Evolutionary conservation across 208 protist species (phyloP).

Genomic region (Phytomonas sp.): DNA sequence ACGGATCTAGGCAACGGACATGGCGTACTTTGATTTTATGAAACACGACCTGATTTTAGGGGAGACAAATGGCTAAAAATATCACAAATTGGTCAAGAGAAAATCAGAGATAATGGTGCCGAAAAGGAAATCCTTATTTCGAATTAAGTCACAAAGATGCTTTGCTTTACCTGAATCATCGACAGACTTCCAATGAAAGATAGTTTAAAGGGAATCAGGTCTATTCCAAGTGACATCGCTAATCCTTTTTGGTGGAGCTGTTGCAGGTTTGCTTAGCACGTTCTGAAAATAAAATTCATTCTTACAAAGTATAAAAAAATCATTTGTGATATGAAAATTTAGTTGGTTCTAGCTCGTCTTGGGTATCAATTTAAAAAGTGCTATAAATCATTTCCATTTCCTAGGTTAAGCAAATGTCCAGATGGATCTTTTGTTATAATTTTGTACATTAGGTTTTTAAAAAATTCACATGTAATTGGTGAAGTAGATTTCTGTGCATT

Average conservation of each 20-base stretch:
- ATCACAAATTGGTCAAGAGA: not conserved
- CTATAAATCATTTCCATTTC: no score
- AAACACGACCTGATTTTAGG: not conserved
- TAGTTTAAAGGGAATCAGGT: conserved; percentile 31
- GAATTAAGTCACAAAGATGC: not conserved
- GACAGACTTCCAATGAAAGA: not conserved
- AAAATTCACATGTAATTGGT: no score
- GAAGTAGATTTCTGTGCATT: no score
- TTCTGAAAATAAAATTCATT: conserved; percentile 30
- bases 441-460: no score
- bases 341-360: no score
- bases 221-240: conserved; percentile 23
- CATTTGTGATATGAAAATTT: no score
- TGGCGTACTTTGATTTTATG: not conserved
- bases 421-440: no score
- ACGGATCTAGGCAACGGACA: no score
- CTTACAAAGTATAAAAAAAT: no score
- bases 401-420: no score
- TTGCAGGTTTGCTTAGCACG: conserved; percentile 31
- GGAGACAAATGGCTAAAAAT: not conserved
- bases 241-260: conserved; percentile 43
- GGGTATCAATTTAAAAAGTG: no score
- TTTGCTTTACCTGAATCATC: not conserved
- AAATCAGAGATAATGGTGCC: not conserved
- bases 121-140: not conserved